Evolutionary conservation across 495 filamentous ascomycete species (phyloP), one percentile per base, ranked within the genome.

Genomic region (Filosporella fistucella): DNA sequence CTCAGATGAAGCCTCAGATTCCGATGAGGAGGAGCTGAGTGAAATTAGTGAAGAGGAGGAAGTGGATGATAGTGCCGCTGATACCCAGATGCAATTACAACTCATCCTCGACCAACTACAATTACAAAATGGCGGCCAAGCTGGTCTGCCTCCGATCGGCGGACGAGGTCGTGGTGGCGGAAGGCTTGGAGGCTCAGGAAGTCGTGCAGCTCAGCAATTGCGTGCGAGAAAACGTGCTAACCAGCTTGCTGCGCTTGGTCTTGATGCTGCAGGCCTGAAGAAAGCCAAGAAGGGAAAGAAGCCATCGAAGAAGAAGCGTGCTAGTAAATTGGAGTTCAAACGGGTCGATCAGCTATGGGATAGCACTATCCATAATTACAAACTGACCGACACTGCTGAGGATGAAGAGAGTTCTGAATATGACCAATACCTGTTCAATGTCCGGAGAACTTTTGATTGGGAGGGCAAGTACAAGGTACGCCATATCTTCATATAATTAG

Each of bases 341-440:
- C 78, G 90, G 16, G 87, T 95, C 1, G 90, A 96, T 67, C 81
- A 94, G 63, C 70, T 89, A 29, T 89, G 82, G 82, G 85, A 89
- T 54, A 85, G 74, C 51, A 78, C 78, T 7, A 86, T 88, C 49
- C 85, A 91, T 61, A 84, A 88, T 55, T 94, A 85, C 67, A 88
- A 88, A 63, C 76, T 90, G 25, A 86, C 81, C 30, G 88, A 91
- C 58, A 91, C 85, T 11, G 79, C 84, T 13, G 81, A 91, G 49
- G 80, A 86, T 45, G 68, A 74, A 1, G 76, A 78, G 42, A 81
- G 80, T 21, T 78, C 88, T 30, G 84, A 93, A 54, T 94, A 88
- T 61, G 84, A 91, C 54, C 79, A 91, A 49, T 93, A 85, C 60
- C 75, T 91, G 35, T 96, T 96, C 67, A 89, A 86, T 24, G 86